Base-by-base conservation (phyloP, 2,329 filamentous ascomycete genomes). In the Trichoderma breve region DNA sequence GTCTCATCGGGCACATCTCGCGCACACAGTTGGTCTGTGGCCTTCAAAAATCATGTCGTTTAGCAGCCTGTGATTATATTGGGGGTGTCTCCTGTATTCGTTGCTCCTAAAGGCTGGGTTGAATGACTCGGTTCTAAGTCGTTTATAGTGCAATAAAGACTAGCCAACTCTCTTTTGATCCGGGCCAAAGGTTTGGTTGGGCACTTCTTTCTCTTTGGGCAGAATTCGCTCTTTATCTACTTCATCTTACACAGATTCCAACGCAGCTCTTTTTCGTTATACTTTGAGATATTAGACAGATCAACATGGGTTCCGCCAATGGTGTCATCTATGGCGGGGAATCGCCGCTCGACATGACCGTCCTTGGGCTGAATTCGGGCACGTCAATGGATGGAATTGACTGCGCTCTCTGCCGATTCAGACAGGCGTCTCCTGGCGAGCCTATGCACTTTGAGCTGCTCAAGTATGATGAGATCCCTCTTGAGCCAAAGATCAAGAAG, bases 381-480 rank as follows among this genome's bases (percentile, higher is more conserved):
- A 87, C 85, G 1, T 84, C 83, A 2, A 86, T 89, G 86, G 76
- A 88, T 76, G 84, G 86, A 30, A 88, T 90, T 58, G 86, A 89
- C 77, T 89, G 87, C 74, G 87, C 86, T 2, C 81, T 89, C 9
- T 89, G 88, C 75, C 86, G 80, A 66, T 90, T 89, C 77, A 81
- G 80, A 61, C 88, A 90, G 76, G 82, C 83, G 21, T 82, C 83
- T 7, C 87, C 87, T 1, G 80, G 84, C 7, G 80, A 82, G 6
- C 83, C 86, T 3, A 85, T 90, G 83, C 84, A 87, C 74, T 86
- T 90, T 73, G 83, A 87, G 75, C 80, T 90, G 6, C 80, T 89
- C n/a, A 79, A 86, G 79, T 88, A 89, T 77, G 86, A 84, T 62
- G 87, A 89, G 74, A 82, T 88, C n/a, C 84, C 86, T 0, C 79